Percentiles rank a stretch among this genome's conserved stretches.
phyloP scores from a whole-genome alignment of 2,329 filamentous ascomycete genomes.

The Plectosphaerella cucumerina region DNA sequence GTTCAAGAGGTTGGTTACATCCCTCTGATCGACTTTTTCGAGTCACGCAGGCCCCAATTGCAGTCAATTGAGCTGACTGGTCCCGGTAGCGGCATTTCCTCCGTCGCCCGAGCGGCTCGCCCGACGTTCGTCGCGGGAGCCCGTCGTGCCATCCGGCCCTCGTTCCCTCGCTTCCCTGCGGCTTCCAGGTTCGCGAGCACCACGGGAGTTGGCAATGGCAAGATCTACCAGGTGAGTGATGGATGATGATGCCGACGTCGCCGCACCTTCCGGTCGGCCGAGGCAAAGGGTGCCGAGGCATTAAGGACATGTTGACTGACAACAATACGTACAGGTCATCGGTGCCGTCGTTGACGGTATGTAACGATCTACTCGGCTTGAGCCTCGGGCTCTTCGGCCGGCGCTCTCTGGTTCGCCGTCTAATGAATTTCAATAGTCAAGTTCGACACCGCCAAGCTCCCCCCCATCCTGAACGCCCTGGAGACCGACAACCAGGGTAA shows the following conservation, averaged over 20 bases:
- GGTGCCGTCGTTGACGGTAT: slow-evolving; percentile 98
- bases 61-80: slow-evolving; percentile 45
- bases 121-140: slow-evolving; percentile 55
- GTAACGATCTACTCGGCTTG: slow-evolving; percentile 29
- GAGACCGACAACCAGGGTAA: slow-evolving; percentile 86
- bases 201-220: slow-evolving; percentile 55
- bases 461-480: slow-evolving; percentile 95
- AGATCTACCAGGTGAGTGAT: slow-evolving; percentile 62
- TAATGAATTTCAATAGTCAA: slow-evolving; percentile 64
- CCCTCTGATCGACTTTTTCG: slow-evolving; percentile 22
- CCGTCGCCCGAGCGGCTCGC: slow-evolving; percentile 59
- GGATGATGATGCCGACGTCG: slow-evolving; percentile 6
- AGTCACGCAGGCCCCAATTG: slow-evolving; percentile 36
- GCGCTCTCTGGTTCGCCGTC: not conserved
- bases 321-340: slow-evolving; percentile 75
- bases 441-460: slow-evolving; percentile 91
- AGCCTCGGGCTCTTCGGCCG: not conserved
- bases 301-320: slow-evolving; percentile 23
- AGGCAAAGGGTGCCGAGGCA: not conserved
- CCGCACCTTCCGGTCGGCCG: not conserved
- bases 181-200: slow-evolving; percentile 58
- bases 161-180: slow-evolving; percentile 49
- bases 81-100: slow-evolving; percentile 59
- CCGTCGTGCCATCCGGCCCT: slow-evolving; percentile 54
- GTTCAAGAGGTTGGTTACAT: slow-evolving; percentile 71